Evolutionary conservation across 106 monocot genomes (phyloP).

Genomic region (Allium sativum): DNA sequence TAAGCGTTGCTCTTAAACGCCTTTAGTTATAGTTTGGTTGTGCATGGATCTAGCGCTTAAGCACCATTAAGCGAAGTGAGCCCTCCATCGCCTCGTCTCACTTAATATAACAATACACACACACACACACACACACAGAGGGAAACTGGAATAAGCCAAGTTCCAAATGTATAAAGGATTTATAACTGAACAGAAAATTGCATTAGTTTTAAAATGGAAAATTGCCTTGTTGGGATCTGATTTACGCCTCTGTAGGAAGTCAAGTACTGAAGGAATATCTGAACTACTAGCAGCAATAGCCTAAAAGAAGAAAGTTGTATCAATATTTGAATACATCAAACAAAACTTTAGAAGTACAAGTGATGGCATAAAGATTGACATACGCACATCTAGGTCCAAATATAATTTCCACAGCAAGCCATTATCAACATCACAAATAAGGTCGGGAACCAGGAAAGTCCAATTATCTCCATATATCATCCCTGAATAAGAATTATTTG

Average conservation of each 20-base stretch:
- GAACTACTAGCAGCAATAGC: conserved; percentile 94
- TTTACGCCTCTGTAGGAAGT: conserved; percentile 79
- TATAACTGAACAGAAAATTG: neutral
- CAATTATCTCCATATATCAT: conserved; percentile 69
- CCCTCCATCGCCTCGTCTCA: no score
- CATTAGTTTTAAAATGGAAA: neutral
- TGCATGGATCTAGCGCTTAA: no score
- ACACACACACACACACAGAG: no score
- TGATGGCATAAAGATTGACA: no score
- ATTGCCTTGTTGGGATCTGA: conserved; percentile 61
- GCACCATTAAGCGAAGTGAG: no score
- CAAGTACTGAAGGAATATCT: conserved; percentile 62
- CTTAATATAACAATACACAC: no score
- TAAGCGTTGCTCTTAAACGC: no score
- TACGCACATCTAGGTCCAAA: conserved; percentile 81
- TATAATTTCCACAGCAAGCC: conserved; percentile 81
- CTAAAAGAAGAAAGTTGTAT: conserved; percentile 14
- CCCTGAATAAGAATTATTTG: conserved; percentile 52
- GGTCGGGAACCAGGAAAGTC: conserved; percentile 87
- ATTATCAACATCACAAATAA: conserved; percentile 87
- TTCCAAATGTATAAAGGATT: no score
- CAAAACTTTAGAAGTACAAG: no score
- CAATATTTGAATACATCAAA: no score
- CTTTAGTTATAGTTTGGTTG: no score
- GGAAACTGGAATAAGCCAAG: no score